Percentiles rank a stretch among this genome's conserved stretches.
phyloP scores from a whole-genome alignment of 176 grass and related monocot genomes.

The Aegilops umbellulata region DNA sequence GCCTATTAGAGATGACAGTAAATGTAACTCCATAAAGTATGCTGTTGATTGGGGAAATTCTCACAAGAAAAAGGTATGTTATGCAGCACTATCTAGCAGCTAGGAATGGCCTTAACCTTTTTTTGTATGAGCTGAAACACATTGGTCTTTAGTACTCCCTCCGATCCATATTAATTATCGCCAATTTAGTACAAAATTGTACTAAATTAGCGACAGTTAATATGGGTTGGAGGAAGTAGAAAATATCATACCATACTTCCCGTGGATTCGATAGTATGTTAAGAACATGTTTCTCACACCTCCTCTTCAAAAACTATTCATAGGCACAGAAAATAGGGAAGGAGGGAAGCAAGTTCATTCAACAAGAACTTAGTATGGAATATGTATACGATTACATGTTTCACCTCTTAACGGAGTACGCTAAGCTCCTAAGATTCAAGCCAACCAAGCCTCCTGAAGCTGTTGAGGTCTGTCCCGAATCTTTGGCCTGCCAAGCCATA shows the following conservation, averaged over 20 bases:
- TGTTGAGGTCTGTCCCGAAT: slow-evolving; percentile 65
- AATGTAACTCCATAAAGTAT: slow-evolving; percentile 78
- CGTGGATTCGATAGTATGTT: not conserved
- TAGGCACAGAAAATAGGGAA: slow-evolving; percentile 88
- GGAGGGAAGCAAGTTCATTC: slow-evolving; percentile 67
- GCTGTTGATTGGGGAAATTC: slow-evolving; percentile 96
- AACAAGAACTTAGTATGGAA: slow-evolving; percentile 67
- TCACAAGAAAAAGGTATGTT: slow-evolving; percentile 72
- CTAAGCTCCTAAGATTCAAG: slow-evolving; percentile 86
- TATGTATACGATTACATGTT: slow-evolving; percentile 97
- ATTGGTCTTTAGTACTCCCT: not conserved
- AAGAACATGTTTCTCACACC: slow-evolving; percentile 7
- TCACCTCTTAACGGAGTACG: slow-evolving; percentile 83
- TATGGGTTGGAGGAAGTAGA: not conserved
- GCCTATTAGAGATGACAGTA: slow-evolving; percentile 66
- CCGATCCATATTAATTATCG: no score
- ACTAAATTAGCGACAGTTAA: no score
- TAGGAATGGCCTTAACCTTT: not conserved
- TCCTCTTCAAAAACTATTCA: slow-evolving; percentile 1
- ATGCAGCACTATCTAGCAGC: not conserved
- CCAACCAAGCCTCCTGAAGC: slow-evolving; percentile 60
- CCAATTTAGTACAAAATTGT: no score
- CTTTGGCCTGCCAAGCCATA: slow-evolving; percentile 62
- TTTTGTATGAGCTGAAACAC: slow-evolving; percentile 20
- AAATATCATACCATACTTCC: not conserved